These are phyloP conservation scores for Trametes punicea DNA, from an alignment of 768 basidiomycete species.

Conservation along the genomic window DNA sequence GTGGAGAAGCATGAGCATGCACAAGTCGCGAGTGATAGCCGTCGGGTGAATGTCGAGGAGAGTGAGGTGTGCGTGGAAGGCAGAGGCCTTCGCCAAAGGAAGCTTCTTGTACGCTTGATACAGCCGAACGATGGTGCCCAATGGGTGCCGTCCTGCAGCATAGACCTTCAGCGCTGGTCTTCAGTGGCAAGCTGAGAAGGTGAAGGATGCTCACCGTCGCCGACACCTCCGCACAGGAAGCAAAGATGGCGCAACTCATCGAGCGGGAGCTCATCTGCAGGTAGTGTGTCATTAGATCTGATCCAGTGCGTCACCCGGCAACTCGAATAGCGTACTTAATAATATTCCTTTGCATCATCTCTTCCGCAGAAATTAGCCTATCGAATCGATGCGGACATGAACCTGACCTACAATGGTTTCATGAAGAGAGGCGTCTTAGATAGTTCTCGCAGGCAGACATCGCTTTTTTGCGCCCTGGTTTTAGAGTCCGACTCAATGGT, in stretches of 20 bases:
- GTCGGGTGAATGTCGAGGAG: constrained; percentile 21
- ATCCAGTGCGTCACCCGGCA: not conserved
- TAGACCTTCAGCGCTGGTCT: not conserved
- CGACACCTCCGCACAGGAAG: constrained; percentile 22
- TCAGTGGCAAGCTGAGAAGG: too few relatives aligned
- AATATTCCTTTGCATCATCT: constrained; percentile 6
- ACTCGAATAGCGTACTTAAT: not conserved
- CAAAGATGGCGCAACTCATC: constrained; percentile 5
- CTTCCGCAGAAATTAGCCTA: not conserved
- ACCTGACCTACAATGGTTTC: constrained; percentile 1
- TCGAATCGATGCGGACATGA: not conserved
- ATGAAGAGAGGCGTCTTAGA: constrained; percentile 9
- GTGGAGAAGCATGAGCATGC: constrained; percentile 16
- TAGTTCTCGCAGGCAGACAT: not conserved
- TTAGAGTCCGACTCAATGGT: not conserved
- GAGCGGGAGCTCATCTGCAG: not conserved
- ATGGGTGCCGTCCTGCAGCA: constrained; percentile 7
- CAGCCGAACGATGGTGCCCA: constrained; percentile 14
- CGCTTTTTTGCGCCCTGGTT: not conserved
- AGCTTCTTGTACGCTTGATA: constrained; percentile 4
- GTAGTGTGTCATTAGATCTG: too few relatives aligned
- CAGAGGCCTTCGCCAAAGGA: not conserved
- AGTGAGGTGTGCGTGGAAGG: constrained; percentile 14
- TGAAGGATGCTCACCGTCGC: constrained; percentile 14
- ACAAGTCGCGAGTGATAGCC: constrained; percentile 17